phyloP scores from a whole-genome alignment of 352 stramenopile species.

The Hyaloperonospora brassicae region DNA sequence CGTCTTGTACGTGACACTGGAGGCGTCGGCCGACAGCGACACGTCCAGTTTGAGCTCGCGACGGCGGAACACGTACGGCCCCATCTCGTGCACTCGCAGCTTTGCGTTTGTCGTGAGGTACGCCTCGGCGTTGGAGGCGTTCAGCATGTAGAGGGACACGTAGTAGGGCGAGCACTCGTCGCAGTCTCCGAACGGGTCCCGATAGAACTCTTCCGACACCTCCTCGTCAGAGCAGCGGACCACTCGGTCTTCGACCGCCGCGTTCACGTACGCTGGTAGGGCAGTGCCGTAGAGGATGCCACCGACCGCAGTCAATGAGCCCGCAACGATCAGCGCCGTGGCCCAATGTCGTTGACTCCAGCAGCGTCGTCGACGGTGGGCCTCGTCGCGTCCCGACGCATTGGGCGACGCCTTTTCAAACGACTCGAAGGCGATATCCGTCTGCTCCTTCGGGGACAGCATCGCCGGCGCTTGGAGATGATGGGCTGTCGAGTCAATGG shows the following conservation, averaged over 20 bases:
- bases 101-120: conserved; percentile 43
- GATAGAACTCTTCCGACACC: conserved; percentile 35
- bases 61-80: conserved; percentile 62
- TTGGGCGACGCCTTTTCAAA: conserved; percentile 22
- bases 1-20: conserved; percentile 61
- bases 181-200: conserved; percentile 62
- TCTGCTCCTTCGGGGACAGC: conserved; percentile 18
- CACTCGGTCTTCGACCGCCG: conserved; percentile 31
- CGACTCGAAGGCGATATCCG: conserved; percentile 16
- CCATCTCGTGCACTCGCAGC: conserved; percentile 55
- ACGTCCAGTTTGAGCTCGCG: conserved; percentile 59
- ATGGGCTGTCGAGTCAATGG: neutral
- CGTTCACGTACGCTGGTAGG: conserved; percentile 44
- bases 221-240: conserved; percentile 35
- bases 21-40: conserved; percentile 38
- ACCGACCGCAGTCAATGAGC: conserved; percentile 32
- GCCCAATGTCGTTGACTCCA: conserved; percentile 28
- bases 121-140: conserved; percentile 66
- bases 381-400: conserved; percentile 17
- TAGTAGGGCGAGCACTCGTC: conserved; percentile 74
- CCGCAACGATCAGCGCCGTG: conserved; percentile 30
- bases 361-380: conserved; percentile 18
- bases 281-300: conserved; percentile 47
- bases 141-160: conserved; percentile 55
- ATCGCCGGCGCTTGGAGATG: conserved; percentile 9